phyloP scores from a whole-genome alignment of 1,284 basidiomycete genomes.

The Erythrobasidium hasegawianum region DNA sequence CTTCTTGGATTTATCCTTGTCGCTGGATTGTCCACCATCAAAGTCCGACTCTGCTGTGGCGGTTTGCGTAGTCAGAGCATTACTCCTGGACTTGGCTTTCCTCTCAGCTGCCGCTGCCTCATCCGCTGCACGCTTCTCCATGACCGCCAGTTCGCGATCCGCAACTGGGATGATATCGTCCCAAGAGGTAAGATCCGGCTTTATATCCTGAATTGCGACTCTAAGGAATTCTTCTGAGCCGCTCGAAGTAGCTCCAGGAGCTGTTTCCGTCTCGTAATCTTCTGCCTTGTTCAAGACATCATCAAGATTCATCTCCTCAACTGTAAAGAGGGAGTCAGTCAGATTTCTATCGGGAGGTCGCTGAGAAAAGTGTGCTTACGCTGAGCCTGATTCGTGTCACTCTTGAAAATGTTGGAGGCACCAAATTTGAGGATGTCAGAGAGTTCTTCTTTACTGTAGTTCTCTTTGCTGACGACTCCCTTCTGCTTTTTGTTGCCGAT shows the following conservation, averaged over 20 bases:
- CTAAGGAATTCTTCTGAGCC: constrained; percentile 96
- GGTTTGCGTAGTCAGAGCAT: constrained; percentile 81
- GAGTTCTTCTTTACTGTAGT: constrained; percentile 94
- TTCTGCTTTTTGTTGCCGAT: constrained; percentile 63
- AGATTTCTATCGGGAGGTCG: no score
- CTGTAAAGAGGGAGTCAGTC: neutral
- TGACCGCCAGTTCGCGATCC: constrained; percentile 77
- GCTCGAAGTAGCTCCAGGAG: constrained; percentile 69
- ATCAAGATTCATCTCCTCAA: constrained; percentile 98
- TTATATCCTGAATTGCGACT: constrained; percentile 95
- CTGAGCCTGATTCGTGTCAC: constrained; percentile 89
- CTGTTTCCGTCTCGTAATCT: constrained; percentile 81
- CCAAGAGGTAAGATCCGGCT: constrained; percentile 91
- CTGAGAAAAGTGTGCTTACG: constrained; percentile 47
- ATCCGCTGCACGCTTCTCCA: constrained; percentile 61
- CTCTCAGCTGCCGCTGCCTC: constrained; percentile 45
- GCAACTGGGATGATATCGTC: constrained; percentile 97
- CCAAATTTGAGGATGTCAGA: constrained; percentile 99
- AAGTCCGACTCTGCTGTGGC: constrained; percentile 63
- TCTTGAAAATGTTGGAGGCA: constrained; percentile 98
- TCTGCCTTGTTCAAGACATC: constrained; percentile 96
- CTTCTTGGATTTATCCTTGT: constrained; percentile 37
- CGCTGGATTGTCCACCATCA: constrained; percentile 56
- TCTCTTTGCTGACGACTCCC: constrained; percentile 70
- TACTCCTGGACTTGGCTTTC: constrained; percentile 59